Evolutionary conservation across 2,329 filamentous ascomycete species (phyloP).

Genomic region (Lasiodiplodia gonubiensis): DNA sequence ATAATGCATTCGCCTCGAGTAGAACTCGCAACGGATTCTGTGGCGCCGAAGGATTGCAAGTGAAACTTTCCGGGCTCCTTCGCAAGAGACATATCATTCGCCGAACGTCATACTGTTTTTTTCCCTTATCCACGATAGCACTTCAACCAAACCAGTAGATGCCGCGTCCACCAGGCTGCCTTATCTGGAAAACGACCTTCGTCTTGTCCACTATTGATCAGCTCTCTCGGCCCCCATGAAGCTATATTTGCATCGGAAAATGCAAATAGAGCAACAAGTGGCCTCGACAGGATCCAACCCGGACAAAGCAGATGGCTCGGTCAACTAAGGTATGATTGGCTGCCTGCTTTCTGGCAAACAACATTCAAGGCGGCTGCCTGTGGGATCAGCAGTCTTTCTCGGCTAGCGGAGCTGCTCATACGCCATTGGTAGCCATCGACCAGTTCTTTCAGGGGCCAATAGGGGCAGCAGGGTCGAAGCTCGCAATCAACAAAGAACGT

Average conservation of each 20-base stretch:
- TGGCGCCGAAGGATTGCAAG: too few relatives aligned
- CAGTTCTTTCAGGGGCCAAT: conserved; percentile 22
- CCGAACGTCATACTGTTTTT: neutral
- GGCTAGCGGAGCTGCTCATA: conserved; percentile 1
- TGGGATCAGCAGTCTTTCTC: conserved; percentile 8
- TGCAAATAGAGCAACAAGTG: too few relatives aligned
- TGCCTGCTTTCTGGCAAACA: neutral
- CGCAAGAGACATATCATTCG: neutral
- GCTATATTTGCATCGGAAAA: too few relatives aligned
- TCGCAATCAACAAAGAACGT: neutral
- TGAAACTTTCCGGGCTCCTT: neutral
- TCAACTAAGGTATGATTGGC: neutral
- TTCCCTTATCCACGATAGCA: neutral
- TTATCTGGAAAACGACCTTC: too few relatives aligned
- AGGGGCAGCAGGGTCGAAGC: neutral
- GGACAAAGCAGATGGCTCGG: neutral
- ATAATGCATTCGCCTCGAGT: too few relatives aligned
- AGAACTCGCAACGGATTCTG: too few relatives aligned
- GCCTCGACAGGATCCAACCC: neutral
- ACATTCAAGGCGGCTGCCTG: neutral
- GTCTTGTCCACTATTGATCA: too few relatives aligned
- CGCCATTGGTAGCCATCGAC: neutral
- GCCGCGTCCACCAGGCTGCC: too few relatives aligned
- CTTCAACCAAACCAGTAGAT: neutral
- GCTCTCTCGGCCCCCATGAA: too few relatives aligned